These are phyloP conservation scores for Tuber brumale DNA, from an alignment of 495 filamentous ascomycete genomes.

Conservation along the genomic window DNA sequence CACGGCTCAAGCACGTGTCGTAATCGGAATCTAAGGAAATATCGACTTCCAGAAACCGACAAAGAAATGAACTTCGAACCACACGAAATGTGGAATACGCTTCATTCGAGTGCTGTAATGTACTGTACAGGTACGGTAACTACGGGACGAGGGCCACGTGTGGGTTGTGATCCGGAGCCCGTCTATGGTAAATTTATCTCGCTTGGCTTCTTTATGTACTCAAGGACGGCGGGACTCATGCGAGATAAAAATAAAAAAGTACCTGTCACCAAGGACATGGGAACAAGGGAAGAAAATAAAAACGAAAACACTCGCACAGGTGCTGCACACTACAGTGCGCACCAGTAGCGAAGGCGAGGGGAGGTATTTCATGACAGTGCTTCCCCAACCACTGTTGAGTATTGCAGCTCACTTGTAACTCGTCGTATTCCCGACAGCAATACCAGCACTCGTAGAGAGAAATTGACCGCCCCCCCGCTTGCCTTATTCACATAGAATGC, in stretches of 20 bases:
- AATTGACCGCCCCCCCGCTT: not conserved
- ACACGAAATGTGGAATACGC: not conserved
- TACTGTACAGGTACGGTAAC: not conserved
- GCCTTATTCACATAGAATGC: not conserved
- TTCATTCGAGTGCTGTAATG: not conserved
- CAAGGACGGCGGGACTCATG: not conserved
- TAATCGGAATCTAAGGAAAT: slow-evolving; percentile 13
- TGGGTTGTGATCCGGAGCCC: not conserved
- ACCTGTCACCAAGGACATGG: not conserved
- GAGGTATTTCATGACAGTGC: not conserved
- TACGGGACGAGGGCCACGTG: slow-evolving; percentile 3
- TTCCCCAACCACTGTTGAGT: not conserved
- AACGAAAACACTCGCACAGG: not conserved
- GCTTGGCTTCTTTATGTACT: not conserved
- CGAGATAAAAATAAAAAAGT: not conserved
- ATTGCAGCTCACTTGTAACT: not conserved
- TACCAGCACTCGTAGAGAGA: not conserved
- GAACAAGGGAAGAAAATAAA: not conserved
- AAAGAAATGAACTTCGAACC: slow-evolving; percentile 22
- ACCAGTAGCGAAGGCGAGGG: not conserved
- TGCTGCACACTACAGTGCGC: not conserved
- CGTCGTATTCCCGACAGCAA: not conserved
- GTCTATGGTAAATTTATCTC: not conserved
- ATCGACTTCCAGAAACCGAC: slow-evolving; percentile 26
- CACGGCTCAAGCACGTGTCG: slow-evolving; percentile 22